A percentile compares a stretch with the other conserved stretches of the same genome.
Conservation (phyloP, 106 monocot species). For the Dioscorea alata region DNA sequence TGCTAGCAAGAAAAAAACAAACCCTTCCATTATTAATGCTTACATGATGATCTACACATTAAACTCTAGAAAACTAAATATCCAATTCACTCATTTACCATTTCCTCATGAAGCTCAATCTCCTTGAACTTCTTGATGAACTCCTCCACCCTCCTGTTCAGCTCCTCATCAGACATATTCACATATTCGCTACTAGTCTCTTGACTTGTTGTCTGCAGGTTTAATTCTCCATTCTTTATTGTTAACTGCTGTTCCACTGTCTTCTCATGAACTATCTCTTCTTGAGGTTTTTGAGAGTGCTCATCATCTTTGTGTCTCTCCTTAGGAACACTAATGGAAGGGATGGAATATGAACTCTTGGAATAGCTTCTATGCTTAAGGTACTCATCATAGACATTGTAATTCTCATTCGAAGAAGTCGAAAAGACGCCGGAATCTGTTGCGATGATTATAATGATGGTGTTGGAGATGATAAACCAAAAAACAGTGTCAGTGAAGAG, state of each 20-base stretch:
- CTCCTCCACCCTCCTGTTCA: slow-evolving; percentile 66
- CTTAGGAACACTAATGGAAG: neutral
- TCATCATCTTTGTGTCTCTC: neutral
- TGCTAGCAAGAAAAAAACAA: no score
- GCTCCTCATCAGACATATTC: slow-evolving; percentile 62
- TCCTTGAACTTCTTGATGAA: slow-evolving; percentile 73
- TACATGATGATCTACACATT: no score
- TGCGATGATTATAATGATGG: slow-evolving; percentile 64
- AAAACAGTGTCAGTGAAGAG: slow-evolving; percentile 68
- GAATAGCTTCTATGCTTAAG: slow-evolving; percentile 2
- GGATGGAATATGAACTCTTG: neutral
- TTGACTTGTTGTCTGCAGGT: neutral
- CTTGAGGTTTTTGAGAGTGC: neutral
- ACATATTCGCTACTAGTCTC: slow-evolving; percentile 28
- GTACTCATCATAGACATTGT: slow-evolving; percentile 30
- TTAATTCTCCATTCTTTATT: no score
- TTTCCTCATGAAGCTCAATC: slow-evolving; percentile 30
- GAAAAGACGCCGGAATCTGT: slow-evolving; percentile 48
- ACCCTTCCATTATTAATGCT: no score
- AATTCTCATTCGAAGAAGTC: neutral
- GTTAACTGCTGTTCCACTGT: no score
- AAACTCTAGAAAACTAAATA: no score
- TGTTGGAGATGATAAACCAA: slow-evolving; percentile 79
- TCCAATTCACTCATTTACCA: slow-evolving; percentile 2
- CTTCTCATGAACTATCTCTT: no score